Conservation (phyloP, 1,284 basidiomycete genomes). For the Veloporphyrellus conicus region DNA sequence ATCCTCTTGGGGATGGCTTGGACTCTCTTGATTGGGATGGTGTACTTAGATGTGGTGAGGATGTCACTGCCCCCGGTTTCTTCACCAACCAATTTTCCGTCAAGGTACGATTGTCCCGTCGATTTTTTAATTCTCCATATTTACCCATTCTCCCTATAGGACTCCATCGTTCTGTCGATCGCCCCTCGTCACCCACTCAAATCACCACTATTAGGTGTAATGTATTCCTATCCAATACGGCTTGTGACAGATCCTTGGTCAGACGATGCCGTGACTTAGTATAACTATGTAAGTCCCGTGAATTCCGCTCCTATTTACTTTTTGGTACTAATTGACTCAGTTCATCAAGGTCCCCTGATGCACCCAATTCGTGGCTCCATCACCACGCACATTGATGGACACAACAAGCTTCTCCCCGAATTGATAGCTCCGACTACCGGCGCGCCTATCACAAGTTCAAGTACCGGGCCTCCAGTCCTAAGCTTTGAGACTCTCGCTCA, state of each 20-base stretch:
- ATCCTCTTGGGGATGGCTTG: conserved; percentile 15
- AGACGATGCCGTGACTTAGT: conserved; percentile 6
- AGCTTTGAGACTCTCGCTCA: neutral
- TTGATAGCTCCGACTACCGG: neutral
- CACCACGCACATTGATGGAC: neutral
- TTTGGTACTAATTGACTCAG: neutral
- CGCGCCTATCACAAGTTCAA: neutral
- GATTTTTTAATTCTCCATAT: neutral
- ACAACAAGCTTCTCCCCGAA: neutral
- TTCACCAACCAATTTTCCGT: conserved; percentile 22
- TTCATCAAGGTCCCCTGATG: neutral
- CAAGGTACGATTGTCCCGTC: conserved; percentile 16
- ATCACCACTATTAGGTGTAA: conserved; percentile 26
- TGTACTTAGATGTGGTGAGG: conserved; percentile 18
- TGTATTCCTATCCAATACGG: conserved; percentile 21
- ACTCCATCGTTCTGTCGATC: conserved; percentile 28
- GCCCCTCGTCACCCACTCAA: conserved; percentile 26
- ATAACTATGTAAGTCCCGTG: neutral
- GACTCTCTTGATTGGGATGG: conserved; percentile 34
- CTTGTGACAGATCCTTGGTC: conserved; percentile 31
- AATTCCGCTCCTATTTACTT: neutral
- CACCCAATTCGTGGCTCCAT: neutral
- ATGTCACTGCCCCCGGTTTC: conserved; percentile 21
- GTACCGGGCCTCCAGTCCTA: neutral
- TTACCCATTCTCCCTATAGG: conserved; percentile 16